Percentiles rank a stretch among this genome's conserved stretches.
These are phyloP conservation scores for Penicillium sp. DNA, from an alignment of 2,329 filamentous ascomycete genomes.

Conservation along the genomic window DNA sequence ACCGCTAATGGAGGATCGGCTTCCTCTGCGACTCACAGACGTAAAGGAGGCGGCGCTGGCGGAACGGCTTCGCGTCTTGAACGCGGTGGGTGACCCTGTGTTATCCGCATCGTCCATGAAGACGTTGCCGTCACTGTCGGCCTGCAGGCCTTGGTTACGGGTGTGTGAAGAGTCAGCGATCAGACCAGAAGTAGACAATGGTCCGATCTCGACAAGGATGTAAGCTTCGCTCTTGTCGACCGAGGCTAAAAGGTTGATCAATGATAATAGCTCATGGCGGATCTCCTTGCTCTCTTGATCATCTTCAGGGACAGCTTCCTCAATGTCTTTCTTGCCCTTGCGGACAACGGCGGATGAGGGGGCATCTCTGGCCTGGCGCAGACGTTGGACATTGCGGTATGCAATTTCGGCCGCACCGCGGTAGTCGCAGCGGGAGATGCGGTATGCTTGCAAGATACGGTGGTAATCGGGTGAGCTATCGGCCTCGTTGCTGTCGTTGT, in stretches of 20 bases:
- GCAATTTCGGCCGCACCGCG: constrained; percentile 68
- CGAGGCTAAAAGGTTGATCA: constrained; percentile 90
- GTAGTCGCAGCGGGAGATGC: constrained; percentile 80
- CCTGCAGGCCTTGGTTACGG: constrained; percentile 47
- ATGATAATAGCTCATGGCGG: constrained; percentile 73
- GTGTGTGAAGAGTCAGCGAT: constrained; percentile 32
- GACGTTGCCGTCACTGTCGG: constrained; percentile 42
- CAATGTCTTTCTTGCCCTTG: constrained; percentile 35
- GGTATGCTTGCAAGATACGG: constrained; percentile 88
- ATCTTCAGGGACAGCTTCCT: constrained; percentile 33
- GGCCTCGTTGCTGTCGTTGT: constrained; percentile 36
- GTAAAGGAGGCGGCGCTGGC: constrained; percentile 19
- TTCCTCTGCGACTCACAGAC: constrained; percentile 20
- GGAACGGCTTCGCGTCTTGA: constrained; percentile 18
- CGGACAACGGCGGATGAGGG: constrained; percentile 36
- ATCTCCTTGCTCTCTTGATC: constrained; percentile 56
- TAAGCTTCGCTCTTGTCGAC: constrained; percentile 81
- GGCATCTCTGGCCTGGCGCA: constrained; percentile 41
- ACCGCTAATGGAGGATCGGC: constrained; percentile 20
- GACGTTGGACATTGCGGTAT: constrained; percentile 56
- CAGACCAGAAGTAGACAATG: constrained; percentile 8
- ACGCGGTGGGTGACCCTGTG: constrained; percentile 14
- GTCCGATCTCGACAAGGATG: constrained; percentile 54
- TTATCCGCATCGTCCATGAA: constrained; percentile 39
- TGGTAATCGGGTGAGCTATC: constrained; percentile 67